Conservation (phyloP, 257 asterid genomes). For the Rehmannia glutinosa region DNA sequence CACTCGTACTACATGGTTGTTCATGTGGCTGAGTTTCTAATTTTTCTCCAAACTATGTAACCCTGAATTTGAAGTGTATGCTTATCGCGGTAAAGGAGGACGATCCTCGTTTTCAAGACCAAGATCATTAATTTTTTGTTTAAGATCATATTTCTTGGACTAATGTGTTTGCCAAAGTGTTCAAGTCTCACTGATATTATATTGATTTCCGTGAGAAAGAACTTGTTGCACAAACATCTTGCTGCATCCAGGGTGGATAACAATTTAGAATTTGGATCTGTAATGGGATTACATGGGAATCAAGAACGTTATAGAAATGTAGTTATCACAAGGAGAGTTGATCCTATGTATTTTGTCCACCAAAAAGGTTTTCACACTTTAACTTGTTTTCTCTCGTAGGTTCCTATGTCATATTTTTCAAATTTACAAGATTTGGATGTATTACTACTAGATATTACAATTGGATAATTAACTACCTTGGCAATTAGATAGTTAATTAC, state of each 20-base stretch:
- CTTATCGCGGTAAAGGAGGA: background rate
- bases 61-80: background rate
- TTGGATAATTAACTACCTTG: background rate
- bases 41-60: conserved; percentile 2
- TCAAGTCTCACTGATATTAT: conserved; percentile 11
- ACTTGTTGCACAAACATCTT: background rate
- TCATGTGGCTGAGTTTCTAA: background rate
- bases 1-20: background rate
- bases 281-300: background rate
- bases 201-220: background rate
- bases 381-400: background rate
- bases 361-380: background rate
- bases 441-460: conserved; percentile 3
- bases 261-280: background rate
- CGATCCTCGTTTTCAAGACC: conserved; percentile 7
- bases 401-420: conserved; percentile 1
- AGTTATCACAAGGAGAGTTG: background rate
- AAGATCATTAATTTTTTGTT: background rate
- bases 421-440: background rate
- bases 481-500: background rate
- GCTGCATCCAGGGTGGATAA: conserved; percentile 9
- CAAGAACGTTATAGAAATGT: conserved; percentile 8
- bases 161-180: background rate
- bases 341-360: conserved; percentile 14
- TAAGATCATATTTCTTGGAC: background rate